Evolutionary conservation across 1,139 yeast species (phyloP).

Genomic region (Trichomonascaceae sp.): DNA sequence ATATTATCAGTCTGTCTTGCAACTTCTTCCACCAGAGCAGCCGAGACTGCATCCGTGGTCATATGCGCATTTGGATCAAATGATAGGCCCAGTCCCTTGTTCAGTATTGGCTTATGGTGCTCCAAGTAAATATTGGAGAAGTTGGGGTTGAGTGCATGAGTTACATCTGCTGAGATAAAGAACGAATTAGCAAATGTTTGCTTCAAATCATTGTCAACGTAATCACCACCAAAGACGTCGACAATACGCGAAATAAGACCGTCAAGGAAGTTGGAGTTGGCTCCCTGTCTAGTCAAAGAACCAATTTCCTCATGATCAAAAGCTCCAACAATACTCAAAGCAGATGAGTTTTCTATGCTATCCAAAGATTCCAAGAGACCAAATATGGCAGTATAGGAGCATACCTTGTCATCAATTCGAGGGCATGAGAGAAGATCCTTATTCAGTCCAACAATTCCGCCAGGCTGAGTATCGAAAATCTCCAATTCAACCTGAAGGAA

Average conservation of each 20-base stretch:
- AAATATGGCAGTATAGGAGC: slow-evolving; percentile 74
- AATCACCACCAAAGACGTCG: slow-evolving; percentile 47
- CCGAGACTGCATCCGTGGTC: slow-evolving; percentile 72
- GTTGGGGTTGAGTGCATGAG: slow-evolving; percentile 94
- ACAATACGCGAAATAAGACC: slow-evolving; percentile 66
- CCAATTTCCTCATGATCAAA: slow-evolving; percentile 96
- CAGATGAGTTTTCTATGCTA: slow-evolving; percentile 44
- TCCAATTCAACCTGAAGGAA: slow-evolving; percentile 84
- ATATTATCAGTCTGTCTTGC: slow-evolving; percentile 55
- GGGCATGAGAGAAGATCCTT: slow-evolving; percentile 89
- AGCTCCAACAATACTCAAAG: slow-evolving; percentile 66
- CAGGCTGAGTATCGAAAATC: slow-evolving; percentile 76
- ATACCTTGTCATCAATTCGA: slow-evolving; percentile 84
- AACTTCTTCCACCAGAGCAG: slow-evolving; percentile 58
- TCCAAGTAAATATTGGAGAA: slow-evolving; percentile 61
- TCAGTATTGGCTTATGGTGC: slow-evolving; percentile 70
- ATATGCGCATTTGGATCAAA: slow-evolving; percentile 74
- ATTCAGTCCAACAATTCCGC: slow-evolving; percentile 80
- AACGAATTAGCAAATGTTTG: slow-evolving; percentile 58
- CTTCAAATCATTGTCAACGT: slow-evolving; percentile 34
- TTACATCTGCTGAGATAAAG: slow-evolving; percentile 86
- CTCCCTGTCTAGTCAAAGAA: slow-evolving; percentile 87
- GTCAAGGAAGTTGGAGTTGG: slow-evolving; percentile 83
- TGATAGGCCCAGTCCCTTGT: slow-evolving; percentile 64
- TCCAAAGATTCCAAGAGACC: slow-evolving; percentile 47